Evolutionary conservation across 352 stramenopile genomes (phyloP), one percentile per base, ranked within the genome.

Genomic region (Plasmopara muralis): DNA sequence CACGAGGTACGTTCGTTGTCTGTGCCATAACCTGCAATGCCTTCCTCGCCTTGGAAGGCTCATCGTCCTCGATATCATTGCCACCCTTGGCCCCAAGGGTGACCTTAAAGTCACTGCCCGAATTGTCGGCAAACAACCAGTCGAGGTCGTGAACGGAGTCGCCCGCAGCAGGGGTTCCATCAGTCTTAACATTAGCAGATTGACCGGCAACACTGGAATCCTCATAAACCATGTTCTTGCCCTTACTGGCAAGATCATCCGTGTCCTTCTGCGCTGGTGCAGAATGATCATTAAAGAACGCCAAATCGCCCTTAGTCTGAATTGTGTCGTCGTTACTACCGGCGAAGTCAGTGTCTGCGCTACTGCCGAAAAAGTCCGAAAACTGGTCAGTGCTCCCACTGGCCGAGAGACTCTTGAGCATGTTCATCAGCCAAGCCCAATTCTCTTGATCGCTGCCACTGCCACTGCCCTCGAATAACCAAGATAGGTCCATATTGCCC

Each of bases 241-340:
- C 31, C 6, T 47, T 37, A 10, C 38, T 60, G 9, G 14, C 31
- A 12, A 35, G 6, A 12, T 35, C 31, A 8, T 35, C 31, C 31
- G 31, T 12, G 4, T 35, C 31, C 31, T 35, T 12, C 31, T 2
- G 31, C 31, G 31, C 10, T 35, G 31, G 10, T 35, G 6, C 31
- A 35, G 10, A 35, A 35, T 35, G 2, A 12, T 12, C 31, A 35
- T 35, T 8, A 35, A 35, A 35, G 6, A 12, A 25, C 10, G 6
- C 31, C 31, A 35, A 35, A 35, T 35, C 31, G 4, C 5, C 44
- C 44, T 60, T 60, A 5, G 38, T 43, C 7, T 37, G 13, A 0
- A 35, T 39, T 8, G 31, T 28, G 20, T 61, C 46, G 9, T 57
- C 48, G n/a, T 39, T 61, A 37, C 46, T 20, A 6, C 38, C 48